Conservation (phyloP, 2,329 filamentous ascomycete species). For the Fusarium newnesense region DNA sequence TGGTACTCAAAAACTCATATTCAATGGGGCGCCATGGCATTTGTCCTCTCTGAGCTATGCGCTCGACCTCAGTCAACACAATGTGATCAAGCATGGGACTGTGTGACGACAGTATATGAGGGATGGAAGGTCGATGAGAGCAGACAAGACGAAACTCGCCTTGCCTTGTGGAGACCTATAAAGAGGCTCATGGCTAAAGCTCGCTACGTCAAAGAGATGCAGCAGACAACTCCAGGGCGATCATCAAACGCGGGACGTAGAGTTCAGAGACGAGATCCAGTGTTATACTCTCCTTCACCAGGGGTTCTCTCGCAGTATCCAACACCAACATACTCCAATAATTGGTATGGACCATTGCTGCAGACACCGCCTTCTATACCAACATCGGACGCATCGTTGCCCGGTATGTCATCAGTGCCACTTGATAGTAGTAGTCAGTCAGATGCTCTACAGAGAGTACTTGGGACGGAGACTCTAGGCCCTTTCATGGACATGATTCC, state of each 20-base stretch:
- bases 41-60: background rate
- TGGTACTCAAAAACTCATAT: background rate
- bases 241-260: accelerated
- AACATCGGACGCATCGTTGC: background rate
- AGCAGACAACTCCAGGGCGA: accelerated
- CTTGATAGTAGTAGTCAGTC: background rate
- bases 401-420: accelerated
- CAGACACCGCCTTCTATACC: background rate
- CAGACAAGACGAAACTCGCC: background rate
- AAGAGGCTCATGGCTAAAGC: background rate
- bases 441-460: background rate
- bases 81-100: background rate
- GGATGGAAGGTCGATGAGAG: background rate
- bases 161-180: background rate
- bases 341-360: background rate
- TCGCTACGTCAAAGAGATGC: background rate
- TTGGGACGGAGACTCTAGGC: background rate
- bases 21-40: background rate
- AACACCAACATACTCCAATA: background rate
- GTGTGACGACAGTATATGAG: background rate
- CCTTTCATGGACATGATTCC: background rate
- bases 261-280: accelerated
- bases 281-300: background rate
- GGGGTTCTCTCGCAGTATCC: background rate
- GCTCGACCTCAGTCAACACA: background rate